Base-by-base conservation (phyloP, 805 yeast species). In the Hanseniaspora occidentalis region DNA sequence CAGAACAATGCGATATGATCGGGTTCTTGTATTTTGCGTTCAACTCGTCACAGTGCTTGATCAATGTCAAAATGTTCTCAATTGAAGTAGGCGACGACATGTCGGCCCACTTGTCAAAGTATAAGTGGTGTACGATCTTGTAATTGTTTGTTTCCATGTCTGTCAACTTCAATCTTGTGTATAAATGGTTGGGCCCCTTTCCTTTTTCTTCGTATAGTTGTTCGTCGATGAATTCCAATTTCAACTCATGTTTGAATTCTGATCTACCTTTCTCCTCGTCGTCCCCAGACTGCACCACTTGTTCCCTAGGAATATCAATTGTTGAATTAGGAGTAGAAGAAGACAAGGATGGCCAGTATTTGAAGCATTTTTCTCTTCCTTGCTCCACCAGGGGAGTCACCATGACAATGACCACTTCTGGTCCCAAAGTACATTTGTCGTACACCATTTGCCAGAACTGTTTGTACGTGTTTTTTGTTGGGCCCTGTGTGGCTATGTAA, bases 401-500 rank as follows among this genome's bases (percentile, higher is more conserved):
- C 89, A 81, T 82, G 13, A 80, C 74, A 9, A 82, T 41, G 1
- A 73, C 71, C 3, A 75, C 69, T 13, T 83, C 61, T 10, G 26
- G n/a, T 4, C 19, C 23, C 2, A 77, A 69, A 3, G 76, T 69
- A 21, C 69, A 58, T 48, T 79, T 71, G 36, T 79, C 74, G 38
- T 74, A 67, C 10, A 84, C 70, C 73, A 86, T 81, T 46, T 79
- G 84, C 96, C 96, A 92, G 53, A 92, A 89, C 56, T 92, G 95
- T 3, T 75, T 75, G 46, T 74, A 69, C 0, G 97, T 88, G 25
- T 65, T 62, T 11, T 57, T 61, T n/a, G 80, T 63, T 1, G 98
- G 98, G 2, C 89, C 94, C 51, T 82, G 94, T 2, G 81, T 66
- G 0, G 85, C 83, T 24, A 82, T 77, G 53, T 77, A 81, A 20